Percentiles rank a stretch among this genome's conserved stretches.
Evolutionary conservation across 768 basidiomycete species (phyloP).

Genomic region (Suillus hirtellus): DNA sequence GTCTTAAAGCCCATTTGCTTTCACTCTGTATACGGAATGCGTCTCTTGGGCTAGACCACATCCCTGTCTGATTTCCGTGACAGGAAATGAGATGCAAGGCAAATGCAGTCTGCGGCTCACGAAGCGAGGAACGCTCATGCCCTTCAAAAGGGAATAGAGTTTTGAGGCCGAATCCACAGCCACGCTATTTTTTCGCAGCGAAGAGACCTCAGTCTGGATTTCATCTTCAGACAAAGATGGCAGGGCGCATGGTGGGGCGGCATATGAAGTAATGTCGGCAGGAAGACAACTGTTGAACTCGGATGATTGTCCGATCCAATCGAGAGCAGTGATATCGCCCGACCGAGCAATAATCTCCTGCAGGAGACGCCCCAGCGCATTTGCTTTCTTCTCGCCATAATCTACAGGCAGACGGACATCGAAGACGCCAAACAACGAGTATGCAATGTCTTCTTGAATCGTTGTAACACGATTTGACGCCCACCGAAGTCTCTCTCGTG

Average conservation of each 20-base stretch:
- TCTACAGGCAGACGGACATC: neutral
- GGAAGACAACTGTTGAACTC: constrained; percentile 1
- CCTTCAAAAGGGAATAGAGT: neutral
- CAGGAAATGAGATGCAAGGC: neutral
- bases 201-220: neutral
- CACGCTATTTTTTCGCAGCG: neutral
- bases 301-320: neutral
- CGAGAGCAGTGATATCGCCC: neutral
- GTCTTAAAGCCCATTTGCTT: neutral
- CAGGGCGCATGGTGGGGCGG: neutral
- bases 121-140: neutral
- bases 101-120: neutral
- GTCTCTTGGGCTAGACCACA: neutral
- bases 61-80: neutral
- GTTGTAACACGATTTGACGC: neutral
- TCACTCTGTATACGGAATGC: neutral
- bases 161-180: neutral
- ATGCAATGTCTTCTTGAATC: neutral
- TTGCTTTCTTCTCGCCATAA: neutral
- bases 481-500: neutral
- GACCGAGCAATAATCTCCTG: neutral
- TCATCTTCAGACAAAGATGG: neutral
- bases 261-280: neutral
- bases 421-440: neutral
- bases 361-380: neutral